phyloP scores from a whole-genome alignment of 1,284 basidiomycete genomes.

The Xanthoconium separans region DNA sequence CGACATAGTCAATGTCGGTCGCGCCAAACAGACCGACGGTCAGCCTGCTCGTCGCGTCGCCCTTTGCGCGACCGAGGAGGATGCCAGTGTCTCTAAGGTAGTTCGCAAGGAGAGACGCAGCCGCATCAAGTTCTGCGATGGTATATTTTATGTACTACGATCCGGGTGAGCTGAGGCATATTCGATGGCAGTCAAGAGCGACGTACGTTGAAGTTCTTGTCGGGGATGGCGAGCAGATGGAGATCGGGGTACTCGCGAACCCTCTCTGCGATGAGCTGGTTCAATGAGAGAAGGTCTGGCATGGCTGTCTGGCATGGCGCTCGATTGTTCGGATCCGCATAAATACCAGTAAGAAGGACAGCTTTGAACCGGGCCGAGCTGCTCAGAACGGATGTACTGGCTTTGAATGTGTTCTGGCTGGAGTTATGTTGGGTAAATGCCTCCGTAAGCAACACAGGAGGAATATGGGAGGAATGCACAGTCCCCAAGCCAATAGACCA shows the following conservation, averaged over 20 bases:
- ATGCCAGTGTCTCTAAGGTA: constrained; percentile 21
- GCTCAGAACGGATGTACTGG: no score
- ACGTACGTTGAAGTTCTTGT: constrained; percentile 18
- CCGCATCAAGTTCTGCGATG: constrained; percentile 21
- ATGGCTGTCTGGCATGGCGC: background rate
- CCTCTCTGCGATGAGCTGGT: constrained; percentile 26
- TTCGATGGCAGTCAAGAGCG: background rate
- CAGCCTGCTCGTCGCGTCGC: constrained; percentile 24
- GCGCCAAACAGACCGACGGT: constrained; percentile 28
- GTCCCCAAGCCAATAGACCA: no score
- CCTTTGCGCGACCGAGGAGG: constrained; percentile 23
- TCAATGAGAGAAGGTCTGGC: constrained; percentile 22
- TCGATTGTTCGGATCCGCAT: background rate
- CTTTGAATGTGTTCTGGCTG: no score
- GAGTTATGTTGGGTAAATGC: no score
- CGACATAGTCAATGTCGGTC: constrained; percentile 29
- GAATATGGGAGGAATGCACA: no score
- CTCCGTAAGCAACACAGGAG: no score
- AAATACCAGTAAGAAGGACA: background rate
- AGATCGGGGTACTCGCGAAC: constrained; percentile 17
- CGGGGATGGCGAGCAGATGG: constrained; percentile 22
- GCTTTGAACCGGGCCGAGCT: no score
- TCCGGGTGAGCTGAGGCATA: background rate
- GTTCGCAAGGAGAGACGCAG: constrained; percentile 31
- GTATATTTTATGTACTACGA: constrained; percentile 28